phyloP scores from a whole-genome alignment of 768 basidiomycete genomes.

The Mycena venus region DNA sequence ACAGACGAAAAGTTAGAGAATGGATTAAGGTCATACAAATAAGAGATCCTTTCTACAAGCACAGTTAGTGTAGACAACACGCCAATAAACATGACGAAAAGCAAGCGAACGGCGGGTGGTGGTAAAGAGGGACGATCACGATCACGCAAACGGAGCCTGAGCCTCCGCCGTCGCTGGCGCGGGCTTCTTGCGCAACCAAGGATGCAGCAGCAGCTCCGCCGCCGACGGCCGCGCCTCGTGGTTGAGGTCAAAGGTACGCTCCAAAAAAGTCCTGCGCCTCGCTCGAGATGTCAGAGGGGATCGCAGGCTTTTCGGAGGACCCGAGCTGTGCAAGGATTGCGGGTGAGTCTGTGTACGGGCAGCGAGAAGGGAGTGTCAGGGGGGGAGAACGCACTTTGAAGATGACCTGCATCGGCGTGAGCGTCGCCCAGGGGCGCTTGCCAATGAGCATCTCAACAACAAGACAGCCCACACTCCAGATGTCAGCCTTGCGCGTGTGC shows the following conservation, averaged over 20 bases:
- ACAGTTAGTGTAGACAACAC: no score
- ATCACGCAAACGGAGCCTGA: constrained; percentile 20
- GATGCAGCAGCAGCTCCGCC: constrained; percentile 77
- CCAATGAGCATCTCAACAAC: constrained; percentile 98
- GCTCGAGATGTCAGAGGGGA: constrained; percentile 91
- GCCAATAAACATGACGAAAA: neutral
- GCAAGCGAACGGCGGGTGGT: no score
- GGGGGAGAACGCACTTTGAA: constrained; percentile 76
- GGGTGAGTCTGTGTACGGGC: no score
- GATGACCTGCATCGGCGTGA: constrained; percentile 99
- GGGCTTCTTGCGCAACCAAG: constrained; percentile 70
- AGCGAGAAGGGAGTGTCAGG: neutral
- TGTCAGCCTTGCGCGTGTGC: constrained; percentile 93
- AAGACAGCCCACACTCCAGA: constrained; percentile 96
- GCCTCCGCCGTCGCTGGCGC: constrained; percentile 40
- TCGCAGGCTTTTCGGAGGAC: constrained; percentile 86
- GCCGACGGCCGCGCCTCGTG: constrained; percentile 87
- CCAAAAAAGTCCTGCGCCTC: constrained; percentile 92
- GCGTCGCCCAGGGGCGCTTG: constrained; percentile 94
- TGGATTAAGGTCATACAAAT: no score
- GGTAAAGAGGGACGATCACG: neutral
- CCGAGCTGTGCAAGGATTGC: constrained; percentile 82
- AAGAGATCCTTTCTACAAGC: neutral
- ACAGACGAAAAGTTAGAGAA: no score
- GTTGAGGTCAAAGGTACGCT: constrained; percentile 88